Conservation (phyloP, 305 asterid genomes). For the Ilex paraguariensis region DNA sequence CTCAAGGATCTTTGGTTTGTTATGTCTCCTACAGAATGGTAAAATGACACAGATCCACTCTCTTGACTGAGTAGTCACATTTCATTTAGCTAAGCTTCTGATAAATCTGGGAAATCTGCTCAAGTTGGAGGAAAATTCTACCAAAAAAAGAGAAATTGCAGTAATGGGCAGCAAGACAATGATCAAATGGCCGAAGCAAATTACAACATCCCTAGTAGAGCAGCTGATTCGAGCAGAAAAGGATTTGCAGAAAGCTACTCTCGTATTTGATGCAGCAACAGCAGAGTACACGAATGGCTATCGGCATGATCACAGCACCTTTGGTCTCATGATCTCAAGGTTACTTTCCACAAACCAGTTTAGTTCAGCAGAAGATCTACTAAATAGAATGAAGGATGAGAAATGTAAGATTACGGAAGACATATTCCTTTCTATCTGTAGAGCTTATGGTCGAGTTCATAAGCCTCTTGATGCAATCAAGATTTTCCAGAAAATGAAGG, state of each 20-base stretch:
- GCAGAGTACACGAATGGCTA: conserved; percentile 74
- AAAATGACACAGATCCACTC: no score
- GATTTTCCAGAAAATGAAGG: conserved; percentile 53
- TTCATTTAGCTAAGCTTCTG: no score
- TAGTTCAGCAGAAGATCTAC: conserved; percentile 57
- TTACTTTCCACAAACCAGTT: conserved; percentile 70
- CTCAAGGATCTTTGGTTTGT: no score
- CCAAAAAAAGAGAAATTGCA: background rate
- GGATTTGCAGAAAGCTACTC: conserved; percentile 59
- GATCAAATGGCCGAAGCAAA: conserved; percentile 71
- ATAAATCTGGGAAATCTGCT: no score
- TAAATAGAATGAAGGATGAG: conserved; percentile 67
- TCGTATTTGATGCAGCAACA: conserved; percentile 82
- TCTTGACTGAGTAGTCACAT: no score
- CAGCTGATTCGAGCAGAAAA: conserved; percentile 64
- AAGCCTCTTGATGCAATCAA: conserved; percentile 76
- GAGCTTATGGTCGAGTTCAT: conserved; percentile 80
- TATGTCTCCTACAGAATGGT: no score
- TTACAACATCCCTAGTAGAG: conserved; percentile 62
- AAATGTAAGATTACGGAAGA: conserved; percentile 55
- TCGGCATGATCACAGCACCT: conserved; percentile 57
- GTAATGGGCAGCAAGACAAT: conserved; percentile 41
- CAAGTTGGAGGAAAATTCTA: no score
- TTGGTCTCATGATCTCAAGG: conserved; percentile 51
- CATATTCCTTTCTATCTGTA: conserved; percentile 50